Percentiles rank a stretch among this genome's conserved stretches.
Conservation (phyloP, 257 asterid species). For the Leonotis leonurus region DNA sequence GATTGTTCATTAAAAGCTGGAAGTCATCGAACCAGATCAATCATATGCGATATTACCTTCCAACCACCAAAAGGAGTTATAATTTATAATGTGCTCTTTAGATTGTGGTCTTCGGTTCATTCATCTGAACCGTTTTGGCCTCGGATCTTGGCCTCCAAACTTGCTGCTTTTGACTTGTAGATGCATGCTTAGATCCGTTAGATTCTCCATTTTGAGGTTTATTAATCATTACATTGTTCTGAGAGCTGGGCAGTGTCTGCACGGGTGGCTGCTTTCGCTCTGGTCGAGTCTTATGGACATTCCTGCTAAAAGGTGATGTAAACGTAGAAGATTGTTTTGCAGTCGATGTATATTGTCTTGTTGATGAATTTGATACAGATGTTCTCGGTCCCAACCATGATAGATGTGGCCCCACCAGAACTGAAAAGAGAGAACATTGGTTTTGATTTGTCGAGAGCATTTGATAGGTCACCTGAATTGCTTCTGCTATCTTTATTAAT, state of each 20-base stretch:
- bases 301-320: conserved; percentile 15
- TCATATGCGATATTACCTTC: background rate
- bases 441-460: conserved; percentile 41
- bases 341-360: background rate
- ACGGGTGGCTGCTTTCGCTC: conserved; percentile 21
- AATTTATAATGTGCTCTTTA: background rate
- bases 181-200: conserved; percentile 27
- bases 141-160: conserved; percentile 50
- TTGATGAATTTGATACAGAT: conserved; percentile 22
- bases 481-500: conserved; percentile 44
- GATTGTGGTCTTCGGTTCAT: background rate
- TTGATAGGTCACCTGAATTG: conserved; percentile 40
- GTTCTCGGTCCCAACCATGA: conserved; percentile 26
- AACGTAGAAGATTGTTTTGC: background rate
- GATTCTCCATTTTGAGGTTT: conserved; percentile 12
- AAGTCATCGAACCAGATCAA: background rate
- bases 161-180: conserved; percentile 36
- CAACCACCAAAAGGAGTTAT: background rate
- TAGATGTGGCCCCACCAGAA: conserved; percentile 47
- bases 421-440: conserved; percentile 25
- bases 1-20: background rate
- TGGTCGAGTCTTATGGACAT: conserved; percentile 20
- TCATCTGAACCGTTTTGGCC: conserved; percentile 1
- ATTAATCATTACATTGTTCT: conserved; percentile 12
- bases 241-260: conserved; percentile 24